Evolutionary conservation across 2,329 filamentous ascomycete genomes (phyloP).

Genomic region (Aspergillus pseudonomiae): DNA sequence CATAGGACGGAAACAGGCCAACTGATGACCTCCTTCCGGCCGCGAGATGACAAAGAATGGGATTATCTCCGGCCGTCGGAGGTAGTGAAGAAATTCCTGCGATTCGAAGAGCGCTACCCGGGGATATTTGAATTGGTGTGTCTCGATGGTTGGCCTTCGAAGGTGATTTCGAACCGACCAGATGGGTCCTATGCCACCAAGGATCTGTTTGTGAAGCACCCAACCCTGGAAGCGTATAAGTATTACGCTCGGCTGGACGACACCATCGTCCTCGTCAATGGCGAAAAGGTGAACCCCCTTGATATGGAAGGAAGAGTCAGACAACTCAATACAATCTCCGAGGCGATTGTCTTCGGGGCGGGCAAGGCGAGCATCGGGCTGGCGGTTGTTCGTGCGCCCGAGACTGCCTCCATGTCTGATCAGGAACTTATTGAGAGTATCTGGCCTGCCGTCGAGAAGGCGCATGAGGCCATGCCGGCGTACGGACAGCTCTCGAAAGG

Average conservation of each 20-base stretch:
- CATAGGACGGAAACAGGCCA: slow-evolving; percentile 62
- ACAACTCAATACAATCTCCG: slow-evolving; percentile 56
- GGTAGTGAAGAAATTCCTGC: slow-evolving; percentile 46
- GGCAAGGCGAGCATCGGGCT: slow-evolving; percentile 57
- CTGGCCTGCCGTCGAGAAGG: slow-evolving; percentile 54
- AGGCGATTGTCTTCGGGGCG: slow-evolving; percentile 61
- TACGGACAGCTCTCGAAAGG: slow-evolving; percentile 59
- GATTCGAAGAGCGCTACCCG: slow-evolving; percentile 38
- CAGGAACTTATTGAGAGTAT: slow-evolving; percentile 53
- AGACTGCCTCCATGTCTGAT: slow-evolving; percentile 44
- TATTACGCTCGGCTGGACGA: slow-evolving; percentile 53
- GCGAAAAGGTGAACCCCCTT: slow-evolving; percentile 54
- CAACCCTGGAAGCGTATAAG: slow-evolving; percentile 50
- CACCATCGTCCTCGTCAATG: slow-evolving; percentile 52
- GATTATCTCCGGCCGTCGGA: slow-evolving; percentile 58
- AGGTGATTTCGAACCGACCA: slow-evolving; percentile 48
- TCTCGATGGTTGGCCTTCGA: slow-evolving; percentile 42
- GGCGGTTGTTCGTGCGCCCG: slow-evolving; percentile 56
- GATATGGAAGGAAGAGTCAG: slow-evolving; percentile 58
- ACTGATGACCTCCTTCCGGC: slow-evolving; percentile 63
- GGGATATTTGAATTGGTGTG: slow-evolving; percentile 42
- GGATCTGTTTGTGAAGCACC: slow-evolving; percentile 53
- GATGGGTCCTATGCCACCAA: slow-evolving; percentile 55
- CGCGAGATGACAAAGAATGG: slow-evolving; percentile 60
- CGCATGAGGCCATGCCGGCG: slow-evolving; percentile 54